A percentile compares a stretch with the other conserved stretches of the same genome.
phyloP scores from a whole-genome alignment of 345 rosid genomes.

The Syzygium jambos region DNA sequence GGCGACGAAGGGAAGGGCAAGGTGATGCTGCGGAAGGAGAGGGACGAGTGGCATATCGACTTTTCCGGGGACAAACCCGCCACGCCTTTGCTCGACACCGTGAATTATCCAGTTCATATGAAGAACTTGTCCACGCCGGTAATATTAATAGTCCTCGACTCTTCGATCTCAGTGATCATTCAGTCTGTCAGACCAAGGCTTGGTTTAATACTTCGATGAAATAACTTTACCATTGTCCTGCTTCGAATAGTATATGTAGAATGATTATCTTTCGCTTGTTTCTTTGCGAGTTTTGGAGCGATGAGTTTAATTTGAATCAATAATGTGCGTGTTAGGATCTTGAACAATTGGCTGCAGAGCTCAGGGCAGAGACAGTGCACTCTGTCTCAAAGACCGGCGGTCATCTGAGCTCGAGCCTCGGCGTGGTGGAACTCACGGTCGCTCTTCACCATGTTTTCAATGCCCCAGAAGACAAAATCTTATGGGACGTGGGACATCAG shows the following conservation, averaged over 20 bases:
- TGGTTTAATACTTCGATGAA: background rate
- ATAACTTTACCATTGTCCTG: background rate
- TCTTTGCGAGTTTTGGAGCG: background rate
- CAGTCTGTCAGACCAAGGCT: background rate
- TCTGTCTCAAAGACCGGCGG: slow-evolving; percentile 53
- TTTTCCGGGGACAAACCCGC: slow-evolving; percentile 44
- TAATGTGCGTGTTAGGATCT: slow-evolving; percentile 35
- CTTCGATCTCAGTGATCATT: background rate
- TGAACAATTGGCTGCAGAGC: slow-evolving; percentile 57
- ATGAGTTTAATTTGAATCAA: background rate
- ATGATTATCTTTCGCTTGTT: background rate
- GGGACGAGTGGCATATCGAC: slow-evolving; percentile 30
- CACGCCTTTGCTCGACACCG: slow-evolving; percentile 65
- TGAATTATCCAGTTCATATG: slow-evolving; percentile 70
- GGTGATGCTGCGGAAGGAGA: slow-evolving; percentile 20
- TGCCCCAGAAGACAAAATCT: slow-evolving; percentile 58
- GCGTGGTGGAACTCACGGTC: slow-evolving; percentile 55
- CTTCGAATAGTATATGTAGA: background rate
- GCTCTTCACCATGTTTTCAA: slow-evolving; percentile 60
- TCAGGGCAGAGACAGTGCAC: slow-evolving; percentile 50
- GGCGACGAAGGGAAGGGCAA: slow-evolving; percentile 24
- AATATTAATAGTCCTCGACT: background rate
- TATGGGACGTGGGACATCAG: slow-evolving; percentile 90
- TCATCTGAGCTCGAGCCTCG: slow-evolving; percentile 60
- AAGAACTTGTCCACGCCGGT: slow-evolving; percentile 59